A percentile compares a stretch with the other conserved stretches of the same genome.
phyloP scores from a whole-genome alignment of 1,284 basidiomycete genomes.

The Apiotrichum laibachii region DNA sequence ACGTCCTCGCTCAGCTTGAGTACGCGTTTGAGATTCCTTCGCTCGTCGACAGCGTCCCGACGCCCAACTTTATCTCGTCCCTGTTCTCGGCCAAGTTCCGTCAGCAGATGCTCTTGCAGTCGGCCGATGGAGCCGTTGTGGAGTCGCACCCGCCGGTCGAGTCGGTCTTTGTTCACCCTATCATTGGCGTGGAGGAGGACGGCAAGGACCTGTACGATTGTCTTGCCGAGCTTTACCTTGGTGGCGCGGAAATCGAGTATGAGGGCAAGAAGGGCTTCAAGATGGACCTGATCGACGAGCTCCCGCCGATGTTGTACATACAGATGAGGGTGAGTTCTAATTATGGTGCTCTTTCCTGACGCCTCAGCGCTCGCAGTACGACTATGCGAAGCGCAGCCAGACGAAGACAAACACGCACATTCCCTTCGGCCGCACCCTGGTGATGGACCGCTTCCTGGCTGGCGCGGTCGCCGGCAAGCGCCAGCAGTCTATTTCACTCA shows the following conservation, averaged over 20 bases:
- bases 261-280: conserved; percentile 82
- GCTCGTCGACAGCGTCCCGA: conserved; percentile 40
- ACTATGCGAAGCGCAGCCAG: conserved; percentile 62
- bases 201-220: conserved; percentile 89
- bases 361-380: conserved; percentile 87
- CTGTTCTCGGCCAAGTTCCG: conserved; percentile 84
- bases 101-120: conserved; percentile 63
- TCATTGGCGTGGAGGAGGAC: conserved; percentile 82
- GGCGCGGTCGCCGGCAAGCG: conserved; percentile 68
- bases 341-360: not conserved
- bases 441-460: conserved; percentile 89
- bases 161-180: conserved; percentile 88
- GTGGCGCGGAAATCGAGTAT: conserved; percentile 77
- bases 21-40: conserved; percentile 68
- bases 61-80: conserved; percentile 69
- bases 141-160: conserved; percentile 61
- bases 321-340: conserved; percentile 72
- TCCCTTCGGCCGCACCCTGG: conserved; percentile 79
- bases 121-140: conserved; percentile 53
- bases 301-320: conserved; percentile 89
- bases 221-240: conserved; percentile 79
- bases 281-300: conserved; percentile 79
- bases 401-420: conserved; percentile 97
- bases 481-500: conserved; percentile 65
- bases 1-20: conserved; percentile 98